Conservation (phyloP, 2,329 filamentous ascomycete genomes). For the Beauveria pseudobassiana region DNA sequence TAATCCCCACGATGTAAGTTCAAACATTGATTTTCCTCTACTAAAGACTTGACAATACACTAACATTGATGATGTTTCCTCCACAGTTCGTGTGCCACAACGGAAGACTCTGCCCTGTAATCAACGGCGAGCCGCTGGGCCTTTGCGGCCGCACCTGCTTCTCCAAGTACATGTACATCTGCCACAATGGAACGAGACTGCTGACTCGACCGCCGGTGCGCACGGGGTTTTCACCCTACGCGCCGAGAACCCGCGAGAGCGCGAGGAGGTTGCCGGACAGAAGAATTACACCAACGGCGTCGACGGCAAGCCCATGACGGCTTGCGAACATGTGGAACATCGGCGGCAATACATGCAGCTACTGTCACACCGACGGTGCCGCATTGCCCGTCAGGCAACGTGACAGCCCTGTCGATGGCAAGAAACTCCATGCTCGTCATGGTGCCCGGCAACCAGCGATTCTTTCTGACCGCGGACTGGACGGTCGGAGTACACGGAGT, state of each 20-base stretch:
- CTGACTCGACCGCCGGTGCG: neutral
- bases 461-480: slow-evolving; percentile 23
- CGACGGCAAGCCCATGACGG: slow-evolving; percentile 23
- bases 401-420: slow-evolving; percentile 19
- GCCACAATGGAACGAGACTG: slow-evolving; percentile 1
- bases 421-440: slow-evolving; percentile 20
- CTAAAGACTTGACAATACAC: neutral
- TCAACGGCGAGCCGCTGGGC: slow-evolving; percentile 25
- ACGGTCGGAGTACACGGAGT: slow-evolving; percentile 24
- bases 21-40: no score
- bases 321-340: slow-evolving; percentile 19
- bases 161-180: slow-evolving; percentile 23
- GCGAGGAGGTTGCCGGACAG: neutral
- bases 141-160: slow-evolving; percentile 29
- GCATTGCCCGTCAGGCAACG: slow-evolving; percentile 22
- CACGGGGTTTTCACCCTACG: slow-evolving; percentile 16
- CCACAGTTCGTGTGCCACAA: slow-evolving; percentile 24
- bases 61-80: neutral
- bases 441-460: slow-evolving; percentile 27
- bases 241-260: slow-evolving; percentile 22
- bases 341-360: slow-evolving; percentile 20
- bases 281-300: slow-evolving; percentile 10
- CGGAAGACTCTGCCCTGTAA: slow-evolving; percentile 26
- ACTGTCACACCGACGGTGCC: slow-evolving; percentile 1
- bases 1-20: neutral